Evolutionary conservation across 495 filamentous ascomycete genomes (phyloP), one percentile per base, ranked within the genome.

Genomic region (Penicillium mononematosum): DNA sequence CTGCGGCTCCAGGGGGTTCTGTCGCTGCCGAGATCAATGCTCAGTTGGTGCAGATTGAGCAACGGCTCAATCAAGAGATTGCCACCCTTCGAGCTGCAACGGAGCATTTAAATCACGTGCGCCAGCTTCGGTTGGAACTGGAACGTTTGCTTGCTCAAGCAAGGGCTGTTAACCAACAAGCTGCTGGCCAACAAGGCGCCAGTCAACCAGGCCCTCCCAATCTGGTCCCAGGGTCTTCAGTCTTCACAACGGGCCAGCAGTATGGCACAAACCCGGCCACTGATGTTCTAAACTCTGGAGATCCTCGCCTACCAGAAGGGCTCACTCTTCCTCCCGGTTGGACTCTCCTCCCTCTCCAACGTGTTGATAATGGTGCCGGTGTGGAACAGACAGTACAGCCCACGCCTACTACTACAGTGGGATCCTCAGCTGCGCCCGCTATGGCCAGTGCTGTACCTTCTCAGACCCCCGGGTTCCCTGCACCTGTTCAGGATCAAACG

Each of bases 291-390:
- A 76, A 79, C 22, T 71, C 87, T 14, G 88, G 86, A 19, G 86
- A 89, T 64, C 66, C 82, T 22, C 83, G 88, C 42, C 74, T 93
- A 19, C 90, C 90, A 3, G 81, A 85, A 39, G 89, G 90, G 9
- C 75, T 93, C 14, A 81, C 72, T 12, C 82, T 95, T 29, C 90
- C 90, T 2, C 76, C 81, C 41, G 90, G 90, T 7, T 95, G 90
- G 90, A 85, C 83, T 22, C 67, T 95, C 27, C 72, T 88, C 32
- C 88, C 88, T 50, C 76, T 91, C 11, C 80, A 87, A 39, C 76
- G 86, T 16, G 53, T 83, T 17, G 76, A 58, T 11, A 58, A 46
- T 14, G 50, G 60, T 6, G 20, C 50, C 5, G 38, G 31, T 42
- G 53, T 45, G 16, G 16, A 50, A 10, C 52, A 58, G 2, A 45